Evolutionary conservation across 768 basidiomycete species (phyloP), one percentile per base, ranked within the genome.

Genomic region (Naganishia onofrii): DNA sequence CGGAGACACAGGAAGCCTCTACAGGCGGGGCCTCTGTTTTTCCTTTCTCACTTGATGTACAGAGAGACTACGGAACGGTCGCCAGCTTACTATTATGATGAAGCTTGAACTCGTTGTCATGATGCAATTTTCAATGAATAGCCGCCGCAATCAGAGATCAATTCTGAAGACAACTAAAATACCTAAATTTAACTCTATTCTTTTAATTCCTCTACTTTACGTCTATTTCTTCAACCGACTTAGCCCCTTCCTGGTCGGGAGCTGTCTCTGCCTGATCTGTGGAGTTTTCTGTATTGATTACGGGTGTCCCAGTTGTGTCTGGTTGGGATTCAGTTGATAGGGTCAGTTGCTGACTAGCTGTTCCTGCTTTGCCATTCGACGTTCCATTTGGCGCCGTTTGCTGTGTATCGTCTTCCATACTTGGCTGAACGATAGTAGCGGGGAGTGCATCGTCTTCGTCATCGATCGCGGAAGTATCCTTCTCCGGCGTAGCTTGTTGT

Each of bases 391-490:
- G 48, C 48, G 48, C 31, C 23, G 56, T 57, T 2, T 32, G 21
- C 21, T 15, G 28, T 19, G 44, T 13, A 19, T 64, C 60, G 32
- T 17, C 32, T 44, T 34, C 60, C 19, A 26, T 32, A 21, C 26
- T 23, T 38, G 44, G 60, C 60, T 64, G 34, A 36, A 32, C 21
- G 36, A 38, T 31, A 19, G 36, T 52, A 15, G 65, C 48, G 28
- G 51, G 21, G 8, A 68, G 52, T 19, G 60, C 42, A 46, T 70
- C 73, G 10, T 55, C 71, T 9, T 66, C 69, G 28, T 67, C 75
- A 9, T 68, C 63, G 2, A 26, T 55, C 34, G 70, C 66, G 0
- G n/a, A 54, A 0, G 52, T 31, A 23, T 60, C 74, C 57, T 60
- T 57, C 19, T 32, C 71, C 8, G 28, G 58, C 21, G 52, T 53